Evolutionary conservation across 768 basidiomycete species (phyloP).

Genomic region (Psilocybe subaeruginosa): DNA sequence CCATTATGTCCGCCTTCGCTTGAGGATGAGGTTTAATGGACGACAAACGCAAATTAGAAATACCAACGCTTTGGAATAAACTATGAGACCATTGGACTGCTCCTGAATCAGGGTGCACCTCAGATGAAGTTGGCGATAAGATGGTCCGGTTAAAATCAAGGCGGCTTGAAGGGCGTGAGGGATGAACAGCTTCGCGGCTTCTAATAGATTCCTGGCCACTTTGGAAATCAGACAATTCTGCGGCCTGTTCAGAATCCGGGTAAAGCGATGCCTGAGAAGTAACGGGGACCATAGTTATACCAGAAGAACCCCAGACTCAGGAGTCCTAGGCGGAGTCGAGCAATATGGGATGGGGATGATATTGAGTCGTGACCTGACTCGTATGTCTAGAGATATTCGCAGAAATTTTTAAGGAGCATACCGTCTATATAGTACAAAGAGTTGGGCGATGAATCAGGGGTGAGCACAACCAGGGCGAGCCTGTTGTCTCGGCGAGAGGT

Average conservation of each 20-base stretch:
- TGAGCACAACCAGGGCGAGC: conserved; percentile 26
- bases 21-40: conserved; percentile 14
- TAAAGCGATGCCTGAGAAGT: conserved; percentile 17
- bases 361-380: conserved; percentile 24
- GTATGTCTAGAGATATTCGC: conserved; percentile 25
- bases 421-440: conserved; percentile 22
- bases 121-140: conserved; percentile 16
- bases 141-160: conserved; percentile 43
- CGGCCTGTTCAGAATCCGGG: conserved; percentile 15
- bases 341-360: conserved; percentile 13
- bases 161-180: conserved; percentile 50
- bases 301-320: conserved; percentile 19
- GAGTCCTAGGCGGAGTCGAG: conserved; percentile 13
- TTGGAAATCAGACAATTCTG: conserved; percentile 7
- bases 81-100: conserved; percentile 22
- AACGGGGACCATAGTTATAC: conserved; percentile 21
- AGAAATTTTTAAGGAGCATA: conserved; percentile 20
- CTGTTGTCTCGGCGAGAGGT: conserved; percentile 21
- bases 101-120: conserved; percentile 16
- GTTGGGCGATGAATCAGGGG: conserved; percentile 4
- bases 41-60: conserved; percentile 16
- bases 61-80: conserved; percentile 22
- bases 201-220: conserved; percentile 16
- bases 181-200: conserved; percentile 26
- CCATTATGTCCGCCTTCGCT: neutral